Base-by-base conservation (phyloP, 495 filamentous ascomycete genomes). In the Xylaria curta region DNA sequence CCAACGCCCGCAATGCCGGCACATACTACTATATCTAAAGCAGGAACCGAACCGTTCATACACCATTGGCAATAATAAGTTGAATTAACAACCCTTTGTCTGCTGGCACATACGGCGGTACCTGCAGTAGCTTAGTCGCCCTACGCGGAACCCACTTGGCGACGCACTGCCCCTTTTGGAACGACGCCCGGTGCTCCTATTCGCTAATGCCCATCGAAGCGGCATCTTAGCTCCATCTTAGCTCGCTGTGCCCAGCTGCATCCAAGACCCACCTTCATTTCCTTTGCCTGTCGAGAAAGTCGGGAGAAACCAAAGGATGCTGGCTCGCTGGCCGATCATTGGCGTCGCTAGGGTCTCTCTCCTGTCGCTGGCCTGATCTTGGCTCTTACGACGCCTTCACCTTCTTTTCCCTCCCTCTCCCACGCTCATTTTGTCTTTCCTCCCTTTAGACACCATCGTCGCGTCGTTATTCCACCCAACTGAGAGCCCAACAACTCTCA, bases 401-500 rank as follows among this genome's bases (percentile, higher is more conserved):
- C 58, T 53, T 72, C 73, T 60, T 77, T 76, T 74, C 69, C 69
- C 75, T 73, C 76, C 78, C 67, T 71, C 71, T 67, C 77, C 19
- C 31, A 69, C 65, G 73, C 77, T 82, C 77, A 78, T 82, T 82
- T 81, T 82, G 74, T 78, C 78, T 75, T 77, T 79, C 76, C 80
- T 74, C 74, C 75, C 72, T 75, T 74, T 68, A 69, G 59, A 64
- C 68, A 47, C 63, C 58, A 21, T 60, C 78, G 62, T 82, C 80
- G 73, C 75, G 73, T 72, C 74, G 75, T 73, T 74, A 68, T 74
- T 76, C 75, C 78, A 79, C 78, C 83, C 85, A 86, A 85, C 81
- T 84, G 85, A 87, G 85, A 84, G 83, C 81, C 74, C 71, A 42
- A 70, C 46, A 75, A 66, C 84, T 87, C 85, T 88, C 87, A 85